Percentiles rank a stretch among this genome's conserved stretches.
Conservation (phyloP, 2,329 filamentous ascomycete species). For the Scytalidium lignicola region DNA sequence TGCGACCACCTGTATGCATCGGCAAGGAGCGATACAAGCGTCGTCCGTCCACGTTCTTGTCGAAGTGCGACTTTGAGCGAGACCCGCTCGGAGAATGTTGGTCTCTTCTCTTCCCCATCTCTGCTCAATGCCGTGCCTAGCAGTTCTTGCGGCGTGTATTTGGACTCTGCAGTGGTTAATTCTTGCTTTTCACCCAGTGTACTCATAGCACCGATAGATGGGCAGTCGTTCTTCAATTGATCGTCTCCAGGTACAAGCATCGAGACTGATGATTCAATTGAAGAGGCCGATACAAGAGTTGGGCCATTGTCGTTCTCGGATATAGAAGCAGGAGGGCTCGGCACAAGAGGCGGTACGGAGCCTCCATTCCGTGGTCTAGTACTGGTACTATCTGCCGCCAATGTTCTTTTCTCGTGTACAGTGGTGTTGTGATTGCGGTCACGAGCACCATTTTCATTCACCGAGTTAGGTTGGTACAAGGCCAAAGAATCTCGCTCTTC, state of each 20-base stretch:
- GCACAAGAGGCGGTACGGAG: too few species aligned
- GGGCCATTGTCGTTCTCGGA: too few species aligned
- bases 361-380: neutral
- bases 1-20: conserved; percentile 53
- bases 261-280: conserved; percentile 10
- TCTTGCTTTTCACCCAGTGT: conserved; percentile 13
- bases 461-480: too few species aligned
- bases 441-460: too few species aligned
- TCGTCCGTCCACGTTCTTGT: conserved; percentile 29
- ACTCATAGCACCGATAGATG: conserved; percentile 11
- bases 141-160: neutral
- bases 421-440: too few species aligned
- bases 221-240: conserved; percentile 3
- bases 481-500: too few species aligned
- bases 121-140: conserved; percentile 6
- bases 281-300: too few species aligned
- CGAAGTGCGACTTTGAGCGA: conserved; percentile 2
- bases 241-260: conserved; percentile 12
- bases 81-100: conserved; percentile 4
- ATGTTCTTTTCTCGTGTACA: conserved; percentile 1
- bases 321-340: too few species aligned
- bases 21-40: conserved; percentile 45
- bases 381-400: neutral
- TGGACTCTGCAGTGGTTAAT: neutral
- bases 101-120: conserved; percentile 14